Evolutionary conservation across 2,329 filamentous ascomycete genomes (phyloP), one percentile per base, ranked within the genome.

Genomic region (Albifimbria verrucaria): DNA sequence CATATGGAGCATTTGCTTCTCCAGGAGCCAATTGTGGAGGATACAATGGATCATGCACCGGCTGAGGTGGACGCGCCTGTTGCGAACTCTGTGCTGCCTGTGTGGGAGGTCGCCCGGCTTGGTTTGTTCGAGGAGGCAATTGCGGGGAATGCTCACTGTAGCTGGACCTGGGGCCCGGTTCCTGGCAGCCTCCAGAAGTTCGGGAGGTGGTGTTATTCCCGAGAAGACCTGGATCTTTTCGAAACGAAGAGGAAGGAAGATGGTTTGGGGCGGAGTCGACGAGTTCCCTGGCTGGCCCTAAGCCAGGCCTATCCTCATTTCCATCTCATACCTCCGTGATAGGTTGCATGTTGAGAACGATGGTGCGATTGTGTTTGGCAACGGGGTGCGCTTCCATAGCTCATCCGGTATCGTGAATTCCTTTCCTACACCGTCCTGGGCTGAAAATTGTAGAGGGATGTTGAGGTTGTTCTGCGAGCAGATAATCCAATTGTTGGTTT

Each of bases 281-380:
- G 28, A 62, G 53, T 4, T 66, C 64, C 25, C 68, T 66, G 75
- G 77, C 25, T 80, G 80, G 7, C 88, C 89, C 78, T 90, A 92
- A 52, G 84, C 85, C 36, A 97, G 70, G 2, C 91, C 91, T 7
- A 96, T 75, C 54, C 86, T 85, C 41, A 97, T 75, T 70, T 97
- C 91, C 36, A 99, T 73, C 66, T 92, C 88, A 68, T 99, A 97
- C 49, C 76, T 80, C 24, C 93, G 83, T 49, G 82, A 81, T 48
- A 97, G 81, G 68, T 97, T 97, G 72, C 94, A 99, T 1, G 92
- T 90, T 48, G 85, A 78, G 66, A 99, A 99, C 0, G 86, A 87
- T 0, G 94, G 94, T 10, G 91, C 87, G 11, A 99, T 85, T 0
- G 90, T 93, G 67, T 90, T 94, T 2, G 93, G 94, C 6, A 97